These are phyloP conservation scores for Waltiozyma sp. DNA, from an alignment of 1,139 yeast genomes.

Conservation along the genomic window DNA sequence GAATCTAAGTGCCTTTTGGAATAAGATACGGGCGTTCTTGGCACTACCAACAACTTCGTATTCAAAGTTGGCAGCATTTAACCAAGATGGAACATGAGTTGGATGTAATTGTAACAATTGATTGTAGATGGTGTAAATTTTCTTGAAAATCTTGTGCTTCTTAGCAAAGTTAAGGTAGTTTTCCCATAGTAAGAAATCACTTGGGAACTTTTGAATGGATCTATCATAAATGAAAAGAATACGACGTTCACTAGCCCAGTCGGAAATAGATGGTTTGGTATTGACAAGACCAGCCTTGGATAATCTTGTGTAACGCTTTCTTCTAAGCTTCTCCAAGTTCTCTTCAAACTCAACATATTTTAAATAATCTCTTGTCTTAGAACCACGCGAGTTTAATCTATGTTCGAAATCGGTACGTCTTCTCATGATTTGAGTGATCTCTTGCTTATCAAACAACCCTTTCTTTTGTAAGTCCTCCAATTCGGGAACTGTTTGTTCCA, in stretches of 20 bases:
- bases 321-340: conserved; percentile 68
- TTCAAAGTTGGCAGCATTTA: conserved; percentile 90
- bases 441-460: conserved; percentile 71
- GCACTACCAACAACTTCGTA: conserved; percentile 83
- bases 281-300: conserved; percentile 35
- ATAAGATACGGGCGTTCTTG: conserved; percentile 75
- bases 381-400: conserved; percentile 74
- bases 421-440: conserved; percentile 79
- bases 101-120: conserved; percentile 80
- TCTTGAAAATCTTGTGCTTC: conserved; percentile 61
- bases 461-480: conserved; percentile 76
- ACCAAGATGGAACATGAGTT: conserved; percentile 84
- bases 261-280: conserved; percentile 48
- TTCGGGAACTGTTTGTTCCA: conserved; percentile 86
- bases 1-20: conserved; percentile 78
- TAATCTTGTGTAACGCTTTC: conserved; percentile 58
- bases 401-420: conserved; percentile 95
- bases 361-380: conserved; percentile 67
- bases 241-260: conserved; percentile 81
- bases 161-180: conserved; percentile 67
- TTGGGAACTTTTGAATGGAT: conserved; percentile 72
- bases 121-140: conserved; percentile 73
- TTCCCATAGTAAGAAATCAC: conserved; percentile 69
- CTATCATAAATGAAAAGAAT: conserved; percentile 77
- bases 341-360: conserved; percentile 74